phyloP scores from a whole-genome alignment of 805 yeast genomes.

The Ogataea populi-albae region DNA sequence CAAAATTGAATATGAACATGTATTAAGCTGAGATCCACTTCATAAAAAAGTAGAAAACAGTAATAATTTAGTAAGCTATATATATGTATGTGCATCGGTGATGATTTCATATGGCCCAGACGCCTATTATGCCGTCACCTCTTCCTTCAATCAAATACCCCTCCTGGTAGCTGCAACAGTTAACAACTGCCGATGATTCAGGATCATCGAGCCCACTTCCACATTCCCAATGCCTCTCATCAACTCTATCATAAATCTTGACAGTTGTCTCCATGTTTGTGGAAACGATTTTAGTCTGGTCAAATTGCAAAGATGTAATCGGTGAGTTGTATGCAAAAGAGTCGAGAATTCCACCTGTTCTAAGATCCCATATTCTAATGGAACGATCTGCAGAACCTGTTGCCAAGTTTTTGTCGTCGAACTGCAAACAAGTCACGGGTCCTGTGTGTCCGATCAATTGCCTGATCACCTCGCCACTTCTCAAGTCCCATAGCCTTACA shows the following conservation, averaged over 20 bases:
- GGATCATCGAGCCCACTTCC: slow-evolving; percentile 37
- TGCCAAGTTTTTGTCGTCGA: slow-evolving; percentile 60
- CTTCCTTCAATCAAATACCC: slow-evolving; percentile 70
- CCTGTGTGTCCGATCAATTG: slow-evolving; percentile 66
- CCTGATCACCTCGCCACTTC: slow-evolving; percentile 64
- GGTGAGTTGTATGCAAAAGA: slow-evolving; percentile 61
- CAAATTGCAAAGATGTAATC: slow-evolving; percentile 57
- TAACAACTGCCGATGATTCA: slow-evolving; percentile 32
- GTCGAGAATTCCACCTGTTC: slow-evolving; percentile 61
- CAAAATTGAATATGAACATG: too few relatives aligned
- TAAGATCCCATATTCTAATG: slow-evolving; percentile 68
- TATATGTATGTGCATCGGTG: background rate
- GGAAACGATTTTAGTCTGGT: slow-evolving; percentile 49
- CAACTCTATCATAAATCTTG: slow-evolving; percentile 56
- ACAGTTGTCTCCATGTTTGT: slow-evolving; percentile 49
- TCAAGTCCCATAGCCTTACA: slow-evolving; percentile 72
- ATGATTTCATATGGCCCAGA: slow-evolving; percentile 51
- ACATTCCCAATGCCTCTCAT: slow-evolving; percentile 51
- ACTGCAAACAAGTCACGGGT: slow-evolving; percentile 63
- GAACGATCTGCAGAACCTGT: slow-evolving; percentile 65
- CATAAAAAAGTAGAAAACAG: too few relatives aligned
- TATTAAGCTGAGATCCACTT: too few relatives aligned
- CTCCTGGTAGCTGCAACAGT: slow-evolving; percentile 50
- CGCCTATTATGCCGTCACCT: slow-evolving; percentile 54
- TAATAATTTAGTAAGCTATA: background rate